A percentile compares a stretch with the other conserved stretches of the same genome.
These are phyloP conservation scores for Acanthamoeba culbertsoni DNA, from an alignment of 208 protist genomes.

Conservation along the genomic window DNA sequence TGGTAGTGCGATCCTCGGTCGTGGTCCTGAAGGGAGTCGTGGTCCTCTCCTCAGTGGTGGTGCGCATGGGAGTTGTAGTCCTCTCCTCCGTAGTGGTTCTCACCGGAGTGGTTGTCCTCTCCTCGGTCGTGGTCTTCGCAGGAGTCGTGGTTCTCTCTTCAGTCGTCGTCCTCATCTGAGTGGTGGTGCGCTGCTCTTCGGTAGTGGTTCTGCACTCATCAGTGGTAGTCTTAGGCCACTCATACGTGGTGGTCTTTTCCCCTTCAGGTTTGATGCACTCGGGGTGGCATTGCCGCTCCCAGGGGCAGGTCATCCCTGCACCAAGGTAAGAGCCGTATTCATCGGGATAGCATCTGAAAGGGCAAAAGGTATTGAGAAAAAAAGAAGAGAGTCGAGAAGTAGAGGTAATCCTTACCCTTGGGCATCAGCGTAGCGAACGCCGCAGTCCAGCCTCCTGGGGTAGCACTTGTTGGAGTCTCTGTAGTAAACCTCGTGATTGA, in stretches of 20 bases:
- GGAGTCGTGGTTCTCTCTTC: too few species aligned
- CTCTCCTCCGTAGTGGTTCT: neutral
- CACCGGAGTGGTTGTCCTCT: neutral
- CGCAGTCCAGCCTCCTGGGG: neutral
- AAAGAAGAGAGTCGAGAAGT: neutral
- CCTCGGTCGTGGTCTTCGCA: neutral
- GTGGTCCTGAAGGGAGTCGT: neutral
- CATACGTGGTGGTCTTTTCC: neutral
- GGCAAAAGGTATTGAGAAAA: neutral
- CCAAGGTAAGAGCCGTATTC: neutral
- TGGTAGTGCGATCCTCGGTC: neutral
- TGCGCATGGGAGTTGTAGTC: neutral
- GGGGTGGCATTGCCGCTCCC: neutral
- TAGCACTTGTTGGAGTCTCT: constrained; percentile 19
- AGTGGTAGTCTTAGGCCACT: neutral
- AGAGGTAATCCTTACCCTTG: neutral
- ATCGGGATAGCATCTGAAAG: constrained; percentile 2
- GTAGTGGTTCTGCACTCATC: neutral
- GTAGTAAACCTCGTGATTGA: neutral
- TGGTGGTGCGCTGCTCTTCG: neutral
- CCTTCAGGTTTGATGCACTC: neutral
- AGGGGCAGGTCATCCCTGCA: neutral
- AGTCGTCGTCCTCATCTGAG: neutral
- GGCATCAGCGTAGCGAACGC: neutral
- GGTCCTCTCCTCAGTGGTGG: neutral